Evolutionary conservation across 352 stramenopile species (phyloP).

Genomic region (Globisporangium splendens): DNA sequence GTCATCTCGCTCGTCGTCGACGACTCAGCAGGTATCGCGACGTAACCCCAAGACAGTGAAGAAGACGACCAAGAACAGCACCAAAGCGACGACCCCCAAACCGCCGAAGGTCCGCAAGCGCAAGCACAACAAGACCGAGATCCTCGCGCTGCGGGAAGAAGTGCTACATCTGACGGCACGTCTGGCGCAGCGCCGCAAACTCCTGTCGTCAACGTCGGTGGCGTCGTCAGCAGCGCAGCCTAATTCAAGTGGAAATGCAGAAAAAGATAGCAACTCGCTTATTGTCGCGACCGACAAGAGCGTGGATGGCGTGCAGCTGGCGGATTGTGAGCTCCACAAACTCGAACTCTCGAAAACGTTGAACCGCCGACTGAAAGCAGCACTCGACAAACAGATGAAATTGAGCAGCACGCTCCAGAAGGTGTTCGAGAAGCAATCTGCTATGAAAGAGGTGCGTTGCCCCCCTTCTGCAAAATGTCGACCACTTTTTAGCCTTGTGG

Average conservation of each 20-base stretch:
- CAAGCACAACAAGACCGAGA: background rate
- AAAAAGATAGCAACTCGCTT: background rate
- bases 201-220: too few species aligned
- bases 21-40: background rate
- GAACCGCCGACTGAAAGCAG: constrained; percentile 5
- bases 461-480: background rate
- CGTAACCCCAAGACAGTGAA: background rate
- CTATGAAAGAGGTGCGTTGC: background rate
- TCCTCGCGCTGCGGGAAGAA: background rate
- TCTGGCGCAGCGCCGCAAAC: background rate
- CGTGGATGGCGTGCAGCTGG: background rate
- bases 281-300: background rate
- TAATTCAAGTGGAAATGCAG: too few species aligned
- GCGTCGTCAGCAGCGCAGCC: too few species aligned
- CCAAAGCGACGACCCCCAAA: background rate
- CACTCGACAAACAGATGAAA: background rate
- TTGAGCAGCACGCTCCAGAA: background rate
- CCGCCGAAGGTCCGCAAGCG: background rate
- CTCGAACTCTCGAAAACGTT: background rate
- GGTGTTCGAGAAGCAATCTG: constrained; percentile 3
- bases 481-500: too few species aligned
- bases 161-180: background rate
- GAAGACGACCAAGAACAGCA: background rate
- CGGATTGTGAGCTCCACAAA: background rate
- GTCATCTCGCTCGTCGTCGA: background rate